These are phyloP conservation scores for Penicillium canariense DNA, from an alignment of 495 filamentous ascomycete genomes.

Conservation along the genomic window DNA sequence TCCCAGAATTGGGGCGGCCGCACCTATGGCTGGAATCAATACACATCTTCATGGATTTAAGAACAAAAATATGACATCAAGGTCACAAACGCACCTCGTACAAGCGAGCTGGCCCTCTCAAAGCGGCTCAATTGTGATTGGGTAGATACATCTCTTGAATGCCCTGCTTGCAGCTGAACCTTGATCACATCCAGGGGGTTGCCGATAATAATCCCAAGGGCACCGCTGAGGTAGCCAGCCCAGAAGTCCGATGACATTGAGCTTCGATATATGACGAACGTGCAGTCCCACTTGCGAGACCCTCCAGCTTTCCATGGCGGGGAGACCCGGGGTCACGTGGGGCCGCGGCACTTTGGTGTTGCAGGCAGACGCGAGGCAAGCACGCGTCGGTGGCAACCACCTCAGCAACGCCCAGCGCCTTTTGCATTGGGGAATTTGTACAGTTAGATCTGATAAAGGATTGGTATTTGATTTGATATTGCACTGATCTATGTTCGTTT, in stretches of 20 bases:
- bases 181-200: slow-evolving; percentile 88
- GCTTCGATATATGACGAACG: background rate
- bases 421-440: slow-evolving; percentile 8
- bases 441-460: slow-evolving; percentile 1
- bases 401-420: background rate
- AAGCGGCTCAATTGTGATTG: slow-evolving; percentile 34
- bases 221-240: slow-evolving; percentile 83
- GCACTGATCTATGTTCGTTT: slow-evolving; percentile 18
- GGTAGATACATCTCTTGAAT: slow-evolving; percentile 21
- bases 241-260: slow-evolving; percentile 81
- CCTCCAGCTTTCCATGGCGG: slow-evolving; percentile 14
- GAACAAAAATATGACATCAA: background rate
- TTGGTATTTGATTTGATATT: background rate
- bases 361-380: slow-evolving; percentile 24
- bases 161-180: slow-evolving; percentile 70
- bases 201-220: slow-evolving; percentile 77
- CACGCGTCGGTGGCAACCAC: slow-evolving; percentile 25
- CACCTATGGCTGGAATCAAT: slow-evolving; percentile 44
- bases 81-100: slow-evolving; percentile 40
- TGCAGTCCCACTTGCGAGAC: slow-evolving; percentile 2
- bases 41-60: background rate
- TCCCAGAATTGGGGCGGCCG: slow-evolving; percentile 77
- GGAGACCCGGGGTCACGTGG: slow-evolving; percentile 30
- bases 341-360: slow-evolving; percentile 42
- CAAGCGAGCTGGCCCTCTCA: slow-evolving; percentile 44